Evolutionary conservation across 805 yeast genomes (phyloP).

Genomic region (Ogataea kodamae): DNA sequence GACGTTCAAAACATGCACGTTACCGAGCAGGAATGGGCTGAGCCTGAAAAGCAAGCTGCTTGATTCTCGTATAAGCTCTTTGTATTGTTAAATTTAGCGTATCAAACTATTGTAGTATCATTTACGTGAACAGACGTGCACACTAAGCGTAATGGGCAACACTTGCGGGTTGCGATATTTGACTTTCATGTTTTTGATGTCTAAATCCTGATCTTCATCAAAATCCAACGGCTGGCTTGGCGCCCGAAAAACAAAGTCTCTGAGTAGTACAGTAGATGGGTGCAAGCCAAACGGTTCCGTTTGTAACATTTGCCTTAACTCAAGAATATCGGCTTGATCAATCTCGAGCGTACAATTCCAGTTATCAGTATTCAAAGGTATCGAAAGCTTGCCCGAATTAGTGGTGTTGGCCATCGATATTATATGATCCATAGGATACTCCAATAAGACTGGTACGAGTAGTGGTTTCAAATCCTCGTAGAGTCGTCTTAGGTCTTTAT

Average conservation of each 20-base stretch:
- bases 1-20: constrained; percentile 48
- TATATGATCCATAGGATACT: constrained; percentile 22
- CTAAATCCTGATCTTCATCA: constrained; percentile 5
- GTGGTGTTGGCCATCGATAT: constrained; percentile 9
- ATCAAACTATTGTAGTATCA: constrained; percentile 7
- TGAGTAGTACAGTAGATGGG: constrained; percentile 20
- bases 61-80: constrained; percentile 16
- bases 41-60: constrained; percentile 29
- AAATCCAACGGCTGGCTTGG: constrained; percentile 1
- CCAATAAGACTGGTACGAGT: constrained; percentile 22
- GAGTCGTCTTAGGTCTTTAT: constrained; percentile 22
- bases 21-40: constrained; percentile 39
- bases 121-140: constrained; percentile 24
- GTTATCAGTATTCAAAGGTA: constrained; percentile 23
- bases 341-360: constrained; percentile 28
- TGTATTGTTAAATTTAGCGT: constrained; percentile 15
- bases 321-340: constrained; percentile 20
- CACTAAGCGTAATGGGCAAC: constrained; percentile 21
- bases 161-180: constrained; percentile 19
- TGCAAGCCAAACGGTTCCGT: constrained; percentile 5
- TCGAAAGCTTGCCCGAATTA: constrained; percentile 10
- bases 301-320: constrained; percentile 10
- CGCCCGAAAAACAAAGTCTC: constrained; percentile 14
- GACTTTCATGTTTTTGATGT: constrained; percentile 16
- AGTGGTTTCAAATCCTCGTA: constrained; percentile 19